Evolutionary conservation across 352 stramenopile genomes (phyloP), one percentile per base, ranked within the genome.

Genomic region (Phytopythium sindhum): DNA sequence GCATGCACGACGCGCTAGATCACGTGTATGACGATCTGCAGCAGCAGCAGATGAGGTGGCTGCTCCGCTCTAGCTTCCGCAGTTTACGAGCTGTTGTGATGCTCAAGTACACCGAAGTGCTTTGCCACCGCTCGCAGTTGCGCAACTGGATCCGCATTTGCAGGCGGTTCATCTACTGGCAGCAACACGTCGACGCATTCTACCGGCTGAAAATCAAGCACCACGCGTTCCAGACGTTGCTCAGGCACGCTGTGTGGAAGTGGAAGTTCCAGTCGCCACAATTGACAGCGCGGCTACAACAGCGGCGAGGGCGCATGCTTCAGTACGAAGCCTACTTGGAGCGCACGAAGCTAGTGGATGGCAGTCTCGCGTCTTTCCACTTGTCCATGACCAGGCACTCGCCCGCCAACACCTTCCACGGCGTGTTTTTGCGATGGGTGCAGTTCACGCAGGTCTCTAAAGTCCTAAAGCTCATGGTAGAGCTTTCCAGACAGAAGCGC

Each of bases 81-180:
- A 79, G 71, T 33, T 63, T 90, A 0, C 75, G 81, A 14, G 65
- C 85, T 7, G 60, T 78, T 28, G 68, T 74, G 21, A 85, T 85
- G 75, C 63, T 74, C 44, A 84, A 80, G 41, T 75, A 86, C 58
- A 79, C 69, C 5, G 61, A 53, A 17, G 17, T 75, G 35, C 61
- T 88, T 12, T 86, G 78, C 41, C 70, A 75, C 57, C 73, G 77
- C 23, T 63, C 73, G 0, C 70, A 88, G 54, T 62, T 90, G 2
- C 75, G 81, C 17, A 90, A 90, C 45, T 90, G 79, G 79, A 57
- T 90, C 31, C 77, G 81, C 1, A 56, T 90, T 12, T 88, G 79
- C 14, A 62, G 74, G 19, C 78, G 81, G 11, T 87, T 85, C 57
- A 61, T 68, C 19, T 86, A 76, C 48, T 90, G 79, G 79, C 61